A percentile compares a stretch with the other conserved stretches of the same genome.
Conservation (phyloP, 805 yeast species). For the Scheffersomyces amazonensis region DNA sequence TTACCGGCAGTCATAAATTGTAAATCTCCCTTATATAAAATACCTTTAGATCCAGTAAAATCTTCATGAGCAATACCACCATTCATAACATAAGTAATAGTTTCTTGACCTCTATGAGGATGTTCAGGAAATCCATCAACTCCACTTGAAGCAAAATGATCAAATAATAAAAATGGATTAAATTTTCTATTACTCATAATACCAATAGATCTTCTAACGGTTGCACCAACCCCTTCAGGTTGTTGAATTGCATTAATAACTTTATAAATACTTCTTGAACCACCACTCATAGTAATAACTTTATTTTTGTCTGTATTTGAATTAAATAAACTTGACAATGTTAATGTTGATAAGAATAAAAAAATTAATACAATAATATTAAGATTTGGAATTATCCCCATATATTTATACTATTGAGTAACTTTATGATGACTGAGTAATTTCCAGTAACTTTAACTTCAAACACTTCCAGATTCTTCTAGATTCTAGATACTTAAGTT, state of each 20-base stretch:
- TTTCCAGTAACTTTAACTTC: too few species aligned
- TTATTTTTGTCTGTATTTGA: too few species aligned
- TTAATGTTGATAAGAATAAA: too few species aligned
- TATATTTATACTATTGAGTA: too few species aligned
- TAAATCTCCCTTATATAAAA: constrained; percentile 75
- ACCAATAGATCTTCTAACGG: constrained; percentile 80
- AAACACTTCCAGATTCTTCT: too few species aligned
- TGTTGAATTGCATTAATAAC: constrained; percentile 57
- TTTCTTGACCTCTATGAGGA: constrained; percentile 40
- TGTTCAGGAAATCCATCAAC: constrained; percentile 57
- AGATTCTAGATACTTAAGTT: too few species aligned
- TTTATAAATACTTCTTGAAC: constrained; percentile 27
- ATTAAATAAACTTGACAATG: too few species aligned
- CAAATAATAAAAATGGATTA: constrained; percentile 78
- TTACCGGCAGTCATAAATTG: constrained; percentile 94
- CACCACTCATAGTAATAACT: too few species aligned
- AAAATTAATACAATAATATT: too few species aligned
- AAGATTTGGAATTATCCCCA: too few species aligned
- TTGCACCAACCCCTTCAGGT: constrained; percentile 86
- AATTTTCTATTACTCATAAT: constrained; percentile 65
- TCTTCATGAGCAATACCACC: constrained; percentile 51
- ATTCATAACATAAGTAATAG: constrained; percentile 28
- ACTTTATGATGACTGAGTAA: too few species aligned
- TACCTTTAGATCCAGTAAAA: constrained; percentile 80
- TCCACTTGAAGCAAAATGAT: constrained; percentile 65